Evolutionary conservation across 768 basidiomycete species (phyloP), one percentile per base, ranked within the genome.

Genomic region (Amanita muscaria): DNA sequence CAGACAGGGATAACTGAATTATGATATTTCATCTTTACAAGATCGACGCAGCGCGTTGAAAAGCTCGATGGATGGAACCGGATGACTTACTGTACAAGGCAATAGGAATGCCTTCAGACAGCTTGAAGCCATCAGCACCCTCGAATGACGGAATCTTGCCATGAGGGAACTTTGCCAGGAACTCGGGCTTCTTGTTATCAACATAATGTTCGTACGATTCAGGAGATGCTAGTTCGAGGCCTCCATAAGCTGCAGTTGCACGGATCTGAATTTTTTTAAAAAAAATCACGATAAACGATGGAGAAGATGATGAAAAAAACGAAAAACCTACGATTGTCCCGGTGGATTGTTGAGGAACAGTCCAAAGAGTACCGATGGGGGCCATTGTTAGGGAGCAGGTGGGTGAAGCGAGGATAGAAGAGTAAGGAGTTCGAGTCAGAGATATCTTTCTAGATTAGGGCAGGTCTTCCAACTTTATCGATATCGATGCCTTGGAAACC

Each of bases 141-240:
- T 91, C 88, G 42, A 84, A 74, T 29, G 84, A 82, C 19, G 96
- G 94, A 53, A 94, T 77, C 70, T 90, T 89, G 45, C 86, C 83
- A 47, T 72, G 73, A 40, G 83, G 78, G 64, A 88, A 92, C 64
- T 91, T 90, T 42, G 60, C 59, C 37, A 77, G 59, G 63, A 80
- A 88, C 23, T 79, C 82, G 0, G 82, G 73, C 56, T 75, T 77
- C 59, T 75, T 76, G 71, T 88, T 88, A 58, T 76, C 74, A 53
- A 79, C 71, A 48, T 61, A 65, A 60, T 83, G 80, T 44, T 67
- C 69, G 60, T 84, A 86, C 58, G 58, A 59, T 15, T 65, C 63
- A 12, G 76, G 73, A 41, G 71, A 48, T 47, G 78, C 73, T 45
- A 87, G 51, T 38, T 76, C 69, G 49, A 86, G 55, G 29, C 77